Evolutionary conservation across 306 rosid genomes (phyloP), one percentile per base, ranked within the genome.

Genomic region (Echinosophora koreensis): DNA sequence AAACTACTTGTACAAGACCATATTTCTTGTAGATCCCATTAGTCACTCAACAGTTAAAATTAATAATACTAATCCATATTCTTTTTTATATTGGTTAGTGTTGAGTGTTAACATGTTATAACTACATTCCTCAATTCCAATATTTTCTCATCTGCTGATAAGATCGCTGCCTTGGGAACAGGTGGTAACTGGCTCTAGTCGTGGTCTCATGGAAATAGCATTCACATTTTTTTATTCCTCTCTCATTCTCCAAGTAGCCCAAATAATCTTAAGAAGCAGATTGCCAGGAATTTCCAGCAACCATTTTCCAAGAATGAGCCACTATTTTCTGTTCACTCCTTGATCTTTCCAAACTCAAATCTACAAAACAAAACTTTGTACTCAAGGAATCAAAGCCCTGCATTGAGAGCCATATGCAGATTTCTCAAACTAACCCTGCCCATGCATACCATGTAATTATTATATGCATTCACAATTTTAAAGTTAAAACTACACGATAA

Each of bases 301-400:
- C 30, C 4, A 60, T 63, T 49, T 71, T 49, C 68, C 69, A 46
- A 22, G 12, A 70, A 61, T 2, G 38, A 22, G 7, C 41, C 2
- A 50, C 55, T 41, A 13, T 50, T 78, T 49, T 34, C 18, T 47
- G 15, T 47, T 69, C 72, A 17, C 27, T 69, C 47, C 38, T 68
- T 15, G 68, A 77, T 59, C 28, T 69, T 58, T 27, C 8, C 77
- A 69, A 75, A 51, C 11, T n/a, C 37, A 35, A 35, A 60, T 60
- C 60, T 35, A 18, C 37, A n/a, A 41, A 70, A 55, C 46, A 51
- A 54, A 62, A 47, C 10, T 39, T 28, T 35, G 27, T 42, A 34
- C 50, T 22, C 44, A 3, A 30, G 81, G 68, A 77, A 76, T 30
- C 44, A 71, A 66, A n/a, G 34, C 74, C 69, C 63, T 14, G 69